Conservation (phyloP, 768 basidiomycete species). For the Pluteus cervinus region DNA sequence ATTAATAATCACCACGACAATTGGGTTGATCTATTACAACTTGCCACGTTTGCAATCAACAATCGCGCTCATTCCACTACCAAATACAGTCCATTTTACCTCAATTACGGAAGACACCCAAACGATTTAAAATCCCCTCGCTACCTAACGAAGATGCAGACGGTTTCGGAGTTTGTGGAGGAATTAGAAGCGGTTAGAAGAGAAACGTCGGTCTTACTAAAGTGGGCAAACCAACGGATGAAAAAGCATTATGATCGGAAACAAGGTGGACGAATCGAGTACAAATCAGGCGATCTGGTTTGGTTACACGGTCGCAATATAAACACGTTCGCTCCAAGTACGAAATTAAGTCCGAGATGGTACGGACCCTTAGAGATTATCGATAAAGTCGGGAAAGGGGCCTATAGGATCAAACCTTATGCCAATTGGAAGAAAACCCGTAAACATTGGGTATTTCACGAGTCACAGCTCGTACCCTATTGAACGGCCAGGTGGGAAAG, state of each 20-base stretch:
- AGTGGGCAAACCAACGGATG: slow-evolving; percentile 1
- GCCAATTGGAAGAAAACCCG: too few relatives aligned
- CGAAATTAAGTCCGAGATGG: too few relatives aligned
- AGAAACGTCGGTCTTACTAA: not conserved
- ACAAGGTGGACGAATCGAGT: too few relatives aligned
- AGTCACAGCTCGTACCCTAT: too few relatives aligned
- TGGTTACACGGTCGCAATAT: too few relatives aligned
- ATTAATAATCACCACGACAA: slow-evolving; percentile 17
- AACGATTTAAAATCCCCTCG: slow-evolving; percentile 13
- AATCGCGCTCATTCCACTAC: slow-evolving; percentile 15
- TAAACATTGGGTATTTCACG: too few relatives aligned
- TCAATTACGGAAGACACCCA: slow-evolving; percentile 23
- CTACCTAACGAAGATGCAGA: slow-evolving; percentile 2
- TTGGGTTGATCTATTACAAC: slow-evolving; percentile 17
- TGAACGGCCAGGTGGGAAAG: too few relatives aligned
- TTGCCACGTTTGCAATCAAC: slow-evolving; percentile 24
- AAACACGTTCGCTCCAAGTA: too few relatives aligned
- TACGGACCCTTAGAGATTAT: too few relatives aligned
- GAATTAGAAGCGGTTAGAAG: not conserved
- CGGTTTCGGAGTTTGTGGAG: not conserved
- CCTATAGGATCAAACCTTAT: too few relatives aligned
- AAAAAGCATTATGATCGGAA: slow-evolving; percentile 1
- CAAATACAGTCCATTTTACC: slow-evolving; percentile 19
- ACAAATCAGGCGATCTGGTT: too few relatives aligned
- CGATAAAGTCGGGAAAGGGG: too few relatives aligned